Evolutionary conservation across 257 asterid species (phyloP).

Genomic region (Coffea eugenioides): DNA sequence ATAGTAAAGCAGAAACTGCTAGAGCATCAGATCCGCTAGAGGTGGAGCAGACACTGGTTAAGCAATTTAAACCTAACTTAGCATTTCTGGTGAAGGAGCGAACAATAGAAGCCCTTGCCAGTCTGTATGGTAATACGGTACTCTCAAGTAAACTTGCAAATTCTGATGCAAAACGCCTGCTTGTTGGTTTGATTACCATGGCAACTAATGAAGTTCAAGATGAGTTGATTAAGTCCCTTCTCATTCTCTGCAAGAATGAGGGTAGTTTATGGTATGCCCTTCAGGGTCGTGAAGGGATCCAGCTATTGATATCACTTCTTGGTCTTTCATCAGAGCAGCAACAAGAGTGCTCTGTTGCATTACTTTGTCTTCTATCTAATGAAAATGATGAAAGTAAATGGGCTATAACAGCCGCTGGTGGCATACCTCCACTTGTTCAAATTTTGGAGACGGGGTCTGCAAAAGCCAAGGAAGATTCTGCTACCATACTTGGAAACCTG

Average conservation of each 20-base stretch:
- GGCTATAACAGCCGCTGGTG: conserved; percentile 99
- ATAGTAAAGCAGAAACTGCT: conserved; percentile 70
- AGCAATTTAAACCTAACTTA: conserved; percentile 65
- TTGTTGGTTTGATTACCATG: conserved; percentile 95
- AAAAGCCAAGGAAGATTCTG: conserved; percentile 97
- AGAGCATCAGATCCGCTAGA: conserved; percentile 86
- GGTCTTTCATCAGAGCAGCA: conserved; percentile 99
- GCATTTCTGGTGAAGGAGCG: conserved; percentile 92
- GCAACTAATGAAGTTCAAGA: conserved; percentile 89
- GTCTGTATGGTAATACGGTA: conserved; percentile 81
- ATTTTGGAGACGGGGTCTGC: conserved; percentile 94
- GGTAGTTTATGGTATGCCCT: conserved; percentile 96
- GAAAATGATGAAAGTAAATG: conserved; percentile 98
- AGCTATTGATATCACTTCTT: conserved; percentile 90
- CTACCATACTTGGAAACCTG: conserved; percentile 94
- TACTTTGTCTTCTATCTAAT: conserved; percentile 84
- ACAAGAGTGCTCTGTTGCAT: conserved; percentile 97
- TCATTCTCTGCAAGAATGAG: conserved; percentile 75
- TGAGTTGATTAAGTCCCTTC: conserved; percentile 81
- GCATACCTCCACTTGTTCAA: conserved; percentile 98
- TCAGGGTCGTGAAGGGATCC: conserved; percentile 99
- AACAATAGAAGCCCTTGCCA: conserved; percentile 96
- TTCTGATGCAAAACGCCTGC: conserved; percentile 90
- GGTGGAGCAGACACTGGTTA: conserved; percentile 80
- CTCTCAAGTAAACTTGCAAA: conserved; percentile 75